A percentile compares a stretch with the other conserved stretches of the same genome.
phyloP scores from a whole-genome alignment of 2,329 filamentous ascomycete species.

The Tolypocladium cylindrosporum region DNA sequence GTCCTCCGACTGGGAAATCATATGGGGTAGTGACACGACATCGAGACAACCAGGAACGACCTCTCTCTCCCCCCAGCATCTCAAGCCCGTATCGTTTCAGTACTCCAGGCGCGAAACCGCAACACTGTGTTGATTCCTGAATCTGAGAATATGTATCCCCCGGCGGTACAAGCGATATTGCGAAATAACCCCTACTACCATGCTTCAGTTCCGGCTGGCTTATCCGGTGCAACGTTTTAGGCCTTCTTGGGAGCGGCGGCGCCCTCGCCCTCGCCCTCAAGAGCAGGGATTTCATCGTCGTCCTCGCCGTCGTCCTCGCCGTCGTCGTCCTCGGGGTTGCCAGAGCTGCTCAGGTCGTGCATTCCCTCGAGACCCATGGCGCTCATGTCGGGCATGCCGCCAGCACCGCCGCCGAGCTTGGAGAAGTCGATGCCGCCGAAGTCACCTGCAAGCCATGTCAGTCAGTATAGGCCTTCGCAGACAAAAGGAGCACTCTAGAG shows the following conservation, averaged over 20 bases:
- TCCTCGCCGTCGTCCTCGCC: slow-evolving; percentile 50
- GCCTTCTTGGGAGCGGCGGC: slow-evolving; percentile 31
- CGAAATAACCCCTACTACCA: background rate
- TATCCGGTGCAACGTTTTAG: slow-evolving; percentile 9
- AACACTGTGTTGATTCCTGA: background rate
- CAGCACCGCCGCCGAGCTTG: slow-evolving; percentile 62
- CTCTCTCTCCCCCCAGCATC: background rate
- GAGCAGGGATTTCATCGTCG: slow-evolving; percentile 77
- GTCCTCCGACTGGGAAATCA: background rate
- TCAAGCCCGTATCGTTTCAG: background rate
- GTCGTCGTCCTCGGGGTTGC: slow-evolving; percentile 29
- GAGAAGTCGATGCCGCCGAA: slow-evolving; percentile 90
- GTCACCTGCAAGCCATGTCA: slow-evolving; percentile 41
- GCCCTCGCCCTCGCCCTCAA: slow-evolving; percentile 53
- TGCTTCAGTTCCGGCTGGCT: background rate
- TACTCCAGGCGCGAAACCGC: background rate
- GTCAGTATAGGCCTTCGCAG: background rate
- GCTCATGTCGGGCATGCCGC: slow-evolving; percentile 17
- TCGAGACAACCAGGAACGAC: background rate
- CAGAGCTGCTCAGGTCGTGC: slow-evolving; percentile 23
- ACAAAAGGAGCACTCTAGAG: background rate
- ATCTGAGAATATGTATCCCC: background rate
- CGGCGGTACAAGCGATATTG: background rate
- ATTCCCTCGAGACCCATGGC: slow-evolving; percentile 41
- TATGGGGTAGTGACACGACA: background rate